Evolutionary conservation across 257 asterid genomes (phyloP), one percentile per base, ranked within the genome.

Genomic region (Fraxinus cuspidata): DNA sequence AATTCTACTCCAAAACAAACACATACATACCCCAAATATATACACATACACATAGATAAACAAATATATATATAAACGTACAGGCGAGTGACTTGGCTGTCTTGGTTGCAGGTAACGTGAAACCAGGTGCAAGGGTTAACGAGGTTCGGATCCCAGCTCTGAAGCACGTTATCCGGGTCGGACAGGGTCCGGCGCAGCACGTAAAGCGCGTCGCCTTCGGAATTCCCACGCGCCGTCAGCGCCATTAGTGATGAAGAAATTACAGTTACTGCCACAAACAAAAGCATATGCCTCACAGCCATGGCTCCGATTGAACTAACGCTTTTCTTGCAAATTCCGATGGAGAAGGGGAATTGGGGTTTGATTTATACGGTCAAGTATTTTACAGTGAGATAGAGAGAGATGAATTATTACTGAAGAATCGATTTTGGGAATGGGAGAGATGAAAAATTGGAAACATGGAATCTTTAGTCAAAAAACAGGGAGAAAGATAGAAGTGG

Each of bases 141-240:
- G 6, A 92, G 94, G 76, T 89, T 92, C 85, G 91, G 91, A 91
- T 91, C 97, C 97, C 97, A 92, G 89, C 97, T 92, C 87, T 81
- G 85, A n/a, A 92, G 92, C 83, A 89, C 94, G 53, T 87, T 86
- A 58, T 84, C 89, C 58, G 97, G 97, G 82, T 92, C 97, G 32
- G 87, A 85, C 72, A 92, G 87, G 78, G 96, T 88, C 86, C 89
- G 90, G 40, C 97, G 92, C 34, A 92, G 87, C 27, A 95, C 92
- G 82, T 76, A 81, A 8, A 92, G 93, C 83, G 94, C 97, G 86
- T 92, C 97, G 34, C 96, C 92, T 29, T 92, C 97, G 19, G 90
- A 87, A 86, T 89, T 91, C 67, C 83, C 88, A 72, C 77, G 82
- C 77, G 81, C 88, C 35, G 68, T 60, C 16, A 10, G 82, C 75